phyloP scores from a whole-genome alignment of 805 yeast species.

The Brettanomyces bruxellensis region DNA sequence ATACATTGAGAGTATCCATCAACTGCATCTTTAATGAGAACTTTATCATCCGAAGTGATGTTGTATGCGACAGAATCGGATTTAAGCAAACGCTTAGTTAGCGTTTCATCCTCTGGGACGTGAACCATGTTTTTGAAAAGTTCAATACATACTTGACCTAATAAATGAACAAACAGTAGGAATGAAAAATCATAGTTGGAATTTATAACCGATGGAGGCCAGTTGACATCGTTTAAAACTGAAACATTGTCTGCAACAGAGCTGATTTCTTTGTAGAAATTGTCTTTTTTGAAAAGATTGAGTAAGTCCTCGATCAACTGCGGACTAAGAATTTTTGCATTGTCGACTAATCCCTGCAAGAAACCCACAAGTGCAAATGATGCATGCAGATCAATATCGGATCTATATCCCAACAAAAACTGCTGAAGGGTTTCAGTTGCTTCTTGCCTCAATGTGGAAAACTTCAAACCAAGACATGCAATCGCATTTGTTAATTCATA shows the following conservation, averaged over 20 bases:
- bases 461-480: slow-evolving; percentile 15
- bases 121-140: slow-evolving; percentile 13
- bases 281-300: slow-evolving; percentile 16
- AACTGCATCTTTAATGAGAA: slow-evolving; percentile 10
- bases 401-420: slow-evolving; percentile 5
- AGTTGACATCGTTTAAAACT: slow-evolving; percentile 13
- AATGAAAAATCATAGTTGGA: slow-evolving; percentile 18
- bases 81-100: slow-evolving; percentile 12
- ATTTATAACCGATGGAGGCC: slow-evolving; percentile 23
- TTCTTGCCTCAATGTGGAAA: slow-evolving; percentile 9
- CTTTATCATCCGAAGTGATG: slow-evolving; percentile 6
- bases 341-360: slow-evolving; percentile 19
- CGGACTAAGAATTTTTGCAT: slow-evolving; percentile 14
- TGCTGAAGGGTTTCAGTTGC: slow-evolving; percentile 5
- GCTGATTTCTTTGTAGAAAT: slow-evolving; percentile 21
- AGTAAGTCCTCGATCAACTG: slow-evolving; percentile 11
- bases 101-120: slow-evolving; percentile 4
- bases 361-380: slow-evolving; percentile 24
- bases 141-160: slow-evolving; percentile 17
- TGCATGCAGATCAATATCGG: slow-evolving; percentile 2
- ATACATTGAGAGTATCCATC: slow-evolving; percentile 12
- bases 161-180: slow-evolving; percentile 18
- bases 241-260: slow-evolving; percentile 8
- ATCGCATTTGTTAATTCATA: slow-evolving; percentile 27
- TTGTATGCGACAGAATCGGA: slow-evolving; percentile 5